A percentile compares a stretch with the other conserved stretches of the same genome.
Evolutionary conservation across 371 early-diverging fungal genomes (phyloP).

Genomic region (Umbelopsis sp.): DNA sequence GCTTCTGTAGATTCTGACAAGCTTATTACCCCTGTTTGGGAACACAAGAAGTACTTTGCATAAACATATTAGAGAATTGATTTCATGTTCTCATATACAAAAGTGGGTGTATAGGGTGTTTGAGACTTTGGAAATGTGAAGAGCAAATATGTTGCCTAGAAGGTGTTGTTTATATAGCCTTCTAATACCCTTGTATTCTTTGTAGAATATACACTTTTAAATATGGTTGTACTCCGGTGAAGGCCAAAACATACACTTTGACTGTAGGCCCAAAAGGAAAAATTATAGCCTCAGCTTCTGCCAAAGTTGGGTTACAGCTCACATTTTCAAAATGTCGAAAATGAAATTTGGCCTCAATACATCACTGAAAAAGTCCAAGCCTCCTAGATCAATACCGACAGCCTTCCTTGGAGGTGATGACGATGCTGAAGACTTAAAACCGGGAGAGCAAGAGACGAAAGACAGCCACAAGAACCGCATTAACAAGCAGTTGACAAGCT

Average conservation of each 20-base stretch:
- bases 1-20: slow-evolving; percentile 34
- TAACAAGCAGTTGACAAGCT: slow-evolving; percentile 39
- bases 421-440: slow-evolving; percentile 28
- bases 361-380: slow-evolving; percentile 34
- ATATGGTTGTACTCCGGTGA: no score
- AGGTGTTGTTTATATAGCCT: no score
- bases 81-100: neutral
- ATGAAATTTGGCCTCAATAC: slow-evolving; percentile 52
- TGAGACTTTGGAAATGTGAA: no score
- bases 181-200: no score
- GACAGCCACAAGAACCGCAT: slow-evolving; percentile 24
- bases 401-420: slow-evolving; percentile 31
- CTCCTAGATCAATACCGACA: slow-evolving; percentile 20
- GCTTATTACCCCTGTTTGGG: slow-evolving; percentile 45
- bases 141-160: no score
- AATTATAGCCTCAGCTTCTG: neutral
- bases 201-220: no score
- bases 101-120: neutral
- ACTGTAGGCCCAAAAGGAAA: no score
- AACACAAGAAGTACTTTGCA: slow-evolving; percentile 36
- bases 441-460: slow-evolving; percentile 23
- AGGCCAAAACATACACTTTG: no score
- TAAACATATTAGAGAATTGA: neutral
- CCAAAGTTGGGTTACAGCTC: neutral
- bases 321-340: slow-evolving; percentile 21